These are phyloP conservation scores for Brasenia schreberi DNA, from an alignment of 164 flowering plant species.

Conservation along the genomic window DNA sequence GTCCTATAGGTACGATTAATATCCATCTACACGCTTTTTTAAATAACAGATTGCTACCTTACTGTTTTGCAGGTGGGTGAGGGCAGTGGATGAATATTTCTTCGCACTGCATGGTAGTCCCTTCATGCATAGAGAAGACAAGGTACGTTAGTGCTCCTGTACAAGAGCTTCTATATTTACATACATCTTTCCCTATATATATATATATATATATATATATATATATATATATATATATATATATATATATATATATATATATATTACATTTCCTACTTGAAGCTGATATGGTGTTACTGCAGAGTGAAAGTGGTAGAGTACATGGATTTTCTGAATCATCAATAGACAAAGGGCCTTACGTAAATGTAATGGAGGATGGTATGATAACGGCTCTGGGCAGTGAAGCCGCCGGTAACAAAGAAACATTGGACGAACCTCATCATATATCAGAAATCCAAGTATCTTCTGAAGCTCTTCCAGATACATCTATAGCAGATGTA, in stretches of 20 bases:
- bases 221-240: no score
- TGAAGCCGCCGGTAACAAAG: constrained; percentile 5
- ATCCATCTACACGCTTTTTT: no score
- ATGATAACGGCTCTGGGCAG: constrained; percentile 25
- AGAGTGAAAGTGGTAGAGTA: constrained; percentile 10
- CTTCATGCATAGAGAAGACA: constrained; percentile 21
- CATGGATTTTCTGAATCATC: constrained; percentile 15
- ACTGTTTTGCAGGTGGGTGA: constrained; percentile 41
- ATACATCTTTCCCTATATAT: no score
- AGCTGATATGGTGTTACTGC: constrained; percentile 8
- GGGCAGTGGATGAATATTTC: constrained; percentile 45
- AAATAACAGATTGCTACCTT: no score
- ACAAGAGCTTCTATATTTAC: no score
- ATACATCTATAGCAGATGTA: background rate
- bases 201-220: no score
- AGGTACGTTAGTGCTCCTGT: constrained; percentile 12
- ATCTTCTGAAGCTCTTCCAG: background rate
- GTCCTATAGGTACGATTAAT: no score
- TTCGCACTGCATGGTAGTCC: constrained; percentile 26
- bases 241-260: no score
- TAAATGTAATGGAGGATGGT: constrained; percentile 34
- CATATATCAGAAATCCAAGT: constrained; percentile 1
- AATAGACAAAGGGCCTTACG: constrained; percentile 41
- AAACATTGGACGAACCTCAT: constrained; percentile 2
- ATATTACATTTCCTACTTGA: background rate